phyloP scores from a whole-genome alignment of 2,329 filamentous ascomycete genomes.

The Talaromyces sp. region DNA sequence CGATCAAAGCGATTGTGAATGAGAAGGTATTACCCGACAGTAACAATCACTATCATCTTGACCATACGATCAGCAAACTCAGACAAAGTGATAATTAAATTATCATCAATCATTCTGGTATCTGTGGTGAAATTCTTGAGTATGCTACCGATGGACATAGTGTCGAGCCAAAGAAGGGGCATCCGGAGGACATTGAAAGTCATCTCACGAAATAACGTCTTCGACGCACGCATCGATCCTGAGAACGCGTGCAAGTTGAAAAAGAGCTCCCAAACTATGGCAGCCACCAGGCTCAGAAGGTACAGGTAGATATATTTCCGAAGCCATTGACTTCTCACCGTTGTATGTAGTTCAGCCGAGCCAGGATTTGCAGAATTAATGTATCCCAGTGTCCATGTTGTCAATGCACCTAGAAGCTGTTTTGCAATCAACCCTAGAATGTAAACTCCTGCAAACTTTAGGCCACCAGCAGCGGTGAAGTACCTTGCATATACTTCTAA shows the following conservation, averaged over 20 bases:
- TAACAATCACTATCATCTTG: slow-evolving; percentile 59
- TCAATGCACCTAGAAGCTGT: neutral
- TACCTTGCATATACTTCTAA: neutral
- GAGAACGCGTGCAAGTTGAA: neutral
- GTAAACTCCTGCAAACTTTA: slow-evolving; percentile 27
- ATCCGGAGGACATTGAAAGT: slow-evolving; percentile 64
- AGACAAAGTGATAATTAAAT: slow-evolving; percentile 55
- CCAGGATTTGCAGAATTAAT: neutral
- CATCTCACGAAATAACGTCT: slow-evolving; percentile 61
- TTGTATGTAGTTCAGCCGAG: too few species aligned
- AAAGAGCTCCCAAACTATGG: neutral
- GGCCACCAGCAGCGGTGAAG: neutral
- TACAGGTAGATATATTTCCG: neutral
- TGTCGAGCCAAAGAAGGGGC: slow-evolving; percentile 73
- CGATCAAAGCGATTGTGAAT: slow-evolving; percentile 44
- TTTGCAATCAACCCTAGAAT: neutral
- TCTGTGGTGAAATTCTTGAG: slow-evolving; percentile 75
- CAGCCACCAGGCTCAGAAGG: neutral
- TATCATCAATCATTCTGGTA: slow-evolving; percentile 59
- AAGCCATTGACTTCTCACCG: neutral
- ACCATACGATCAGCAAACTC: slow-evolving; percentile 29
- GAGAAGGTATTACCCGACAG: slow-evolving; percentile 62
- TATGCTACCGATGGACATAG: slow-evolving; percentile 68
- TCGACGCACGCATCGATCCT: slow-evolving; percentile 61
- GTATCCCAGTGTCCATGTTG: neutral